Evolutionary conservation across 1,284 basidiomycete genomes (phyloP).

Genomic region (Phellinidium pouzarii): DNA sequence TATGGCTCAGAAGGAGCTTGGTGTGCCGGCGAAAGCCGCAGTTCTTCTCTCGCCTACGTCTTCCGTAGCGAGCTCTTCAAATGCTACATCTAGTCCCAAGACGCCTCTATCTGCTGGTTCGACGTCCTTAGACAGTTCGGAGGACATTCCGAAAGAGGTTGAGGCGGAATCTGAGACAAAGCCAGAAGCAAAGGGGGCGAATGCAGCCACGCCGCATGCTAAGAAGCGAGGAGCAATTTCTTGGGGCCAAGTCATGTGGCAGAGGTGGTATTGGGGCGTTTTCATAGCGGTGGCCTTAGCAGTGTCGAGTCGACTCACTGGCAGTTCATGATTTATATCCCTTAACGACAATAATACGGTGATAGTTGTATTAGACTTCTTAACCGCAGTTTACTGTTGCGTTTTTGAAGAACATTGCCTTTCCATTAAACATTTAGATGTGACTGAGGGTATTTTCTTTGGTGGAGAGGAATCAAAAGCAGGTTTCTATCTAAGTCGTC

Average conservation of each 20-base stretch:
- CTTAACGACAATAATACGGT: no score
- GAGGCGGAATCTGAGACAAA: constrained; percentile 20
- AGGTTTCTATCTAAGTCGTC: not conserved
- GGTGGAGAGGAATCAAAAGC: not conserved
- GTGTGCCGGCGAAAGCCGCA: constrained; percentile 33
- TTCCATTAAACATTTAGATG: no score
- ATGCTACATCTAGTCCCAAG: constrained; percentile 17
- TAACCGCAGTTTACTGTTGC: no score
- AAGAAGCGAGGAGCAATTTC: constrained; percentile 40
- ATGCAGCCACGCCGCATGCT: constrained; percentile 19
- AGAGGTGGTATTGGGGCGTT: constrained; percentile 79
- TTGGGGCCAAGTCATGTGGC: constrained; percentile 65
- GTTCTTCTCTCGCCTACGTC: constrained; percentile 23
- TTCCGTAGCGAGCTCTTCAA: constrained; percentile 20
- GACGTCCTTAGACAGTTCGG: not conserved
- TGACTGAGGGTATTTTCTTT: no score
- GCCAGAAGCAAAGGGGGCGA: constrained; percentile 19
- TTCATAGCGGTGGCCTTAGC: constrained; percentile 68
- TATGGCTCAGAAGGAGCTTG: constrained; percentile 76
- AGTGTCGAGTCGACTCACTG: constrained; percentile 56
- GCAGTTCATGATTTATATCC: constrained; percentile 22
- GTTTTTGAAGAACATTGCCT: no score
- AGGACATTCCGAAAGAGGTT: constrained; percentile 15
- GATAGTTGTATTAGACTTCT: no score
- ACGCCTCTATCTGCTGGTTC: constrained; percentile 7